Evolutionary conservation across 352 stramenopile genomes (phyloP).

Genomic region (Nothophytophthora sp.): DNA sequence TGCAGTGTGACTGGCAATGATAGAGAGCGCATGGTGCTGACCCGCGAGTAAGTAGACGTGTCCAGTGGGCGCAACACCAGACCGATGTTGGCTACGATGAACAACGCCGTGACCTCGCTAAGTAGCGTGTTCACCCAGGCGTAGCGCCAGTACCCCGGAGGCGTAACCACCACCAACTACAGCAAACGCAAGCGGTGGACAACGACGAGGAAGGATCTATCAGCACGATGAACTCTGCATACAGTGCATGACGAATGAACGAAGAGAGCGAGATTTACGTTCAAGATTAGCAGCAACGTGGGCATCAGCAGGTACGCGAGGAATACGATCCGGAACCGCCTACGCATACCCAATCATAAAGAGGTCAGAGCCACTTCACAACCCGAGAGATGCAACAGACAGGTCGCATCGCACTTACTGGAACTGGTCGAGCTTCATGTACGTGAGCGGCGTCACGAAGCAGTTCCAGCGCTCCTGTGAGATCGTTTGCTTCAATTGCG

Average conservation of each 20-base stretch:
- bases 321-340: constrained; percentile 58
- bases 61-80: constrained; percentile 53
- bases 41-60: constrained; percentile 46
- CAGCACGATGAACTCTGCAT: too few species aligned
- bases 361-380: neutral
- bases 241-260: constrained; percentile 6
- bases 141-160: constrained; percentile 55
- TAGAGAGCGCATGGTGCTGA: constrained; percentile 4
- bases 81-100: constrained; percentile 43
- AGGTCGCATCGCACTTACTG: constrained; percentile 29
- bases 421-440: constrained; percentile 78
- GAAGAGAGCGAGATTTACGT: constrained; percentile 22
- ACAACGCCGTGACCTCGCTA: constrained; percentile 40
- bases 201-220: too few species aligned
- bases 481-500: constrained; percentile 43
- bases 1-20: too few species aligned
- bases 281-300: constrained; percentile 56
- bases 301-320: constrained; percentile 57
- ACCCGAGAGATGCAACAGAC: neutral
- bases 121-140: constrained; percentile 62
- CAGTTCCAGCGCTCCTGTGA: constrained; percentile 62
- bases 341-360: constrained; percentile 13
- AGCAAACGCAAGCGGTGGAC: too few species aligned
- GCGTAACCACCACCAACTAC: constrained; percentile 60
- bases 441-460: constrained; percentile 54